Base-by-base conservation (phyloP, 805 yeast genomes). In the Candida railenensis region DNA sequence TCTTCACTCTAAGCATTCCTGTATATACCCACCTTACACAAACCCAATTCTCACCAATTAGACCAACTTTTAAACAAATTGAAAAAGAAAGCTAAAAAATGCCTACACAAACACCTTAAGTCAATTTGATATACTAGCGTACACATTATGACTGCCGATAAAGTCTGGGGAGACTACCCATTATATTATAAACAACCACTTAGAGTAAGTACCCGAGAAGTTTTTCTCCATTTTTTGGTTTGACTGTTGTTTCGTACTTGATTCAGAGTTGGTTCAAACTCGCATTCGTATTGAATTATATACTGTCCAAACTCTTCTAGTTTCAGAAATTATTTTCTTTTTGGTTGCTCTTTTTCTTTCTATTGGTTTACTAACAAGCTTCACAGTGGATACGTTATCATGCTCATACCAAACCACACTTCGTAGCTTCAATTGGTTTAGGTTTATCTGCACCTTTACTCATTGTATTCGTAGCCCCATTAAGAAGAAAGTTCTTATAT, bases 321-420 rank as follows among this genome's bases (percentile, higher is more conserved):
- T n/a, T n/a, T n/a, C n/a, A n/a, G n/a, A n/a, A n/a, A n/a, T n/a
- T n/a, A n/a, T n/a, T n/a, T n/a, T n/a, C n/a, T n/a, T n/a, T n/a
- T n/a, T n/a, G n/a, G n/a, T n/a, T n/a, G n/a, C n/a, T n/a, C n/a
- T n/a, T n/a, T n/a, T n/a, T n/a, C 21, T 33, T 28, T 22, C 22
- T 33, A 8, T 21, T 25, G 11, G 30, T 25, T 25, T 55, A 59
- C 63, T 58, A 63, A 57, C 62, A 37, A 18, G 4, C 9, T 4
- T 21, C 39, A 11, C 52, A 81, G 86, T 83, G 87, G 87, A 65
- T 76, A 53, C 84, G 91, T 63, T 86, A 81, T 68, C 83, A 82
- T 55, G 87, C 91, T 20, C 85, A 86, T 68, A 80, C 79, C 54
- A 81, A 82, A 61, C 95, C 95, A 37, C 89, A 86, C 66, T 71